Evolutionary conservation across 2,329 filamentous ascomycete species (phyloP).

Genomic region (Podosphaera fusca): DNA sequence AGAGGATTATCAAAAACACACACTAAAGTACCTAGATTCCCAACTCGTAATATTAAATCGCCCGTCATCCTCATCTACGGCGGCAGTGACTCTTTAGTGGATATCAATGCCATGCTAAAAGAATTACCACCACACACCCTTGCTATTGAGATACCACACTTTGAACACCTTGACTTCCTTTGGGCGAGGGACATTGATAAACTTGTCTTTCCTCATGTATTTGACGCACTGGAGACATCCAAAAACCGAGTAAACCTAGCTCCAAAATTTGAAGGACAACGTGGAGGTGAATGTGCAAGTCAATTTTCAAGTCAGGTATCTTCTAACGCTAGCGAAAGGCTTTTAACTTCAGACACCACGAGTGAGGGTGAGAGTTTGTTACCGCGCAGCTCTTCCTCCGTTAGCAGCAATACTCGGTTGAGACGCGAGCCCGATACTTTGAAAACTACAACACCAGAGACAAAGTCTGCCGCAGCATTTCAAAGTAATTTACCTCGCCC

Average conservation of each 20-base stretch:
- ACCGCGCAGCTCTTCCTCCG: neutral
- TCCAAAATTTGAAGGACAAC: neutral
- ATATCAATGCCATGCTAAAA: constrained; percentile 78
- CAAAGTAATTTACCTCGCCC: neutral
- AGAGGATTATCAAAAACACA: constrained; percentile 44
- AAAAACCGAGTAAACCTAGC: constrained; percentile 20
- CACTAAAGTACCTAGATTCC: constrained; percentile 90
- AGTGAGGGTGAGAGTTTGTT: neutral
- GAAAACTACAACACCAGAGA: neutral
- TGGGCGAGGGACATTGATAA: constrained; percentile 73
- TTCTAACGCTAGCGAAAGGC: neutral
- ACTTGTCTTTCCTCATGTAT: constrained; percentile 69
- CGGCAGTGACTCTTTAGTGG: constrained; percentile 77
- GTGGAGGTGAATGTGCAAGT: neutral
- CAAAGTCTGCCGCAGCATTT: neutral
- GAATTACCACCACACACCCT: constrained; percentile 70
- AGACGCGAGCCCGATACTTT: neutral
- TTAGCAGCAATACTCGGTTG: neutral
- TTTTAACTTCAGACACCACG: neutral
- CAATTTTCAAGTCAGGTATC: too few relatives aligned
- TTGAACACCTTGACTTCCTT: constrained; percentile 90
- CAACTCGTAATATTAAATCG: constrained; percentile 89
- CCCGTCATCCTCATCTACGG: constrained; percentile 87
- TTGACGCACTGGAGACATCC: constrained; percentile 63
- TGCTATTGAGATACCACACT: constrained; percentile 70